Conservation (phyloP, 2,329 filamentous ascomycete genomes). For the Colletotrichum brevisporum region DNA sequence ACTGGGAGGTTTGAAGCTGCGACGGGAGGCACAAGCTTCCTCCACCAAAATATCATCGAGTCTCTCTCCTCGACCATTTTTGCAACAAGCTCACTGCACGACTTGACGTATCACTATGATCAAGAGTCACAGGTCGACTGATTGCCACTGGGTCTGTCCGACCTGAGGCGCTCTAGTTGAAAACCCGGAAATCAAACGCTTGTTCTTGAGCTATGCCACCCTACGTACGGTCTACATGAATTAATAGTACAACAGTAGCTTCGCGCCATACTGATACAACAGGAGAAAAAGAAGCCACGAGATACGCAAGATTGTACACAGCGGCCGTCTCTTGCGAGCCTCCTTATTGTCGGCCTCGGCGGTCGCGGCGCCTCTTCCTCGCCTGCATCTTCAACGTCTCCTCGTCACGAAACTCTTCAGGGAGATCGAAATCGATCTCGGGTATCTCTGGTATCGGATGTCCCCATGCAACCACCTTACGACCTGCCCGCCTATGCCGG, state of each 20-base stretch:
- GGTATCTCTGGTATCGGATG: conserved; percentile 81
- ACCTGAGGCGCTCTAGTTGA: not conserved
- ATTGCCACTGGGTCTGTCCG: too few species aligned
- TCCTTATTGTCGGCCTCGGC: conserved; percentile 62
- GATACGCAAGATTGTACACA: conserved; percentile 17
- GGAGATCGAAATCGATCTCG: conserved; percentile 81
- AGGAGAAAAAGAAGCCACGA: conserved; percentile 2
- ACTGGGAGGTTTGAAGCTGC: too few species aligned
- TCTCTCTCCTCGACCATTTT: too few species aligned
- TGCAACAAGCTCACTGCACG: too few species aligned
- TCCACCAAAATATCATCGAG: too few species aligned
- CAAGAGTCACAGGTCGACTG: too few species aligned
- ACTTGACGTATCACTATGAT: too few species aligned
- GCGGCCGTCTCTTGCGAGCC: not conserved
- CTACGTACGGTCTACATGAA: conserved; percentile 29
- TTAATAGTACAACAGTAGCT: conserved; percentile 32
- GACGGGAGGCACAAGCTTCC: too few species aligned
- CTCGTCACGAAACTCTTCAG: conserved; percentile 72
- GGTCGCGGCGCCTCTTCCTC: conserved; percentile 73
- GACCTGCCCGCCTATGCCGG: conserved; percentile 76
- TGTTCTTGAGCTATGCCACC: conserved; percentile 35
- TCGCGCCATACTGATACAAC: conserved; percentile 25
- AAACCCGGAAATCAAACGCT: conserved; percentile 30
- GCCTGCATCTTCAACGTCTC: conserved; percentile 71
- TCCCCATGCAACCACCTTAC: conserved; percentile 85